Evolutionary conservation across 2,329 filamentous ascomycete genomes (phyloP), one percentile per base, ranked within the genome.

Genomic region (Zymoseptoria brevis): DNA sequence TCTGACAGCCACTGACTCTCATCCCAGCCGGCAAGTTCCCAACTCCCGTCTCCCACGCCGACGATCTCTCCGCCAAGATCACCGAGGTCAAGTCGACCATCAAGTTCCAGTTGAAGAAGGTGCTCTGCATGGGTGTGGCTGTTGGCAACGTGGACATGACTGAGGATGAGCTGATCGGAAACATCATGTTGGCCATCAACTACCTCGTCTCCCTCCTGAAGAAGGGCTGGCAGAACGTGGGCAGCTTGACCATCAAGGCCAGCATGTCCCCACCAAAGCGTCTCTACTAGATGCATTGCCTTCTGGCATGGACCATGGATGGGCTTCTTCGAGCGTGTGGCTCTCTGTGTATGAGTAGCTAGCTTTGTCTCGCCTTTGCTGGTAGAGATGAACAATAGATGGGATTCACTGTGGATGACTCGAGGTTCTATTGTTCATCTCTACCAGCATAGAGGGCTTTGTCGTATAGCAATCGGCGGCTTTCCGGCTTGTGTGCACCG

Each of bases 51-150:
- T 96, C 92, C 68, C 94, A 99, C 88, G 79, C 83, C 78, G 94
- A 99, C 76, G 93, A 97, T 78, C 87, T 99, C 71, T 83, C 81
- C 78, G 85, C 81, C 84, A 96, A 96, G 88, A 90, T 97, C 84
- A 96, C 83, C 82, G 94, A 99, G 79, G 93, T 99, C 86, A 97
- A 96, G 89, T 96, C 90, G 74, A 99, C 94, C 80, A 97, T 99
- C 88, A 99, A 99, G 88, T 99, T 99, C 89, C 92, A 99, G 87
- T 86, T 99, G 76, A 99, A 99, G 90, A 99, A 99, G 90, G 94
- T 99, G 79, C 86, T 99, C 73, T 99, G 94, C 86, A 92, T 99
- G 87, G 94, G 93, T 88, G 93, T 97, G 77, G 94, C 94, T 73
- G 90, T 99, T 75, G 94, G 94, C 77, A 96, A 99, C 81, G 94